Evolutionary conservation across 2,329 filamentous ascomycete species (phyloP).

Genomic region (Periconia sp.): DNA sequence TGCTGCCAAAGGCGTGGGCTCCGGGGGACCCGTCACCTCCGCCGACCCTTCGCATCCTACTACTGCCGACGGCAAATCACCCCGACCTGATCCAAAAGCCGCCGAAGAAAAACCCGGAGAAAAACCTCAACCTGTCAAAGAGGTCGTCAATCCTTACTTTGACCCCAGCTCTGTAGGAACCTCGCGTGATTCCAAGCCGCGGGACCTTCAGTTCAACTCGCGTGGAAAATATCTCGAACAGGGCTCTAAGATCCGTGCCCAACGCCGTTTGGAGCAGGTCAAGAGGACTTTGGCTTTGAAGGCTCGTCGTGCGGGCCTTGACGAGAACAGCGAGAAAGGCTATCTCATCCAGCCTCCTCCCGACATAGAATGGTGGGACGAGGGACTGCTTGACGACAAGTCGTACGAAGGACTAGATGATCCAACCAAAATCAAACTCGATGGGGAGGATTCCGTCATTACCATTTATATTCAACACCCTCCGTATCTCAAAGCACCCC

Average conservation of each 20-base stretch:
- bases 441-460: slow-evolving; percentile 79
- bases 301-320: slow-evolving; percentile 86
- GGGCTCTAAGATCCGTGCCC: slow-evolving; percentile 82
- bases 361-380: slow-evolving; percentile 96
- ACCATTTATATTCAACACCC: slow-evolving; percentile 93
- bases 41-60: slow-evolving; percentile 52
- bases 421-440: slow-evolving; percentile 69
- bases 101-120: slow-evolving; percentile 30
- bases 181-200: slow-evolving; percentile 63
- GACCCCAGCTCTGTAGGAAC: slow-evolving; percentile 67
- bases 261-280: slow-evolving; percentile 88
- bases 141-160: slow-evolving; percentile 78
- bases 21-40: slow-evolving; percentile 33
- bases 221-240: slow-evolving; percentile 98
- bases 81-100: slow-evolving; percentile 19
- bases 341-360: slow-evolving; percentile 84
- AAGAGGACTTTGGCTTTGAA: slow-evolving; percentile 89
- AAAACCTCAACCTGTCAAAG: slow-evolving; percentile 47
- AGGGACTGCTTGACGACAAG: slow-evolving; percentile 75
- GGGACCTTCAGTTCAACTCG: slow-evolving; percentile 84
- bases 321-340: slow-evolving; percentile 90
- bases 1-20: slow-evolving; percentile 43
- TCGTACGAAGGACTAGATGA: slow-evolving; percentile 73
- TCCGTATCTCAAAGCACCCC: slow-evolving; percentile 84
- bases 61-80: slow-evolving; percentile 53